Conservation (phyloP, 768 basidiomycete genomes). For the Amanita muscaria region DNA sequence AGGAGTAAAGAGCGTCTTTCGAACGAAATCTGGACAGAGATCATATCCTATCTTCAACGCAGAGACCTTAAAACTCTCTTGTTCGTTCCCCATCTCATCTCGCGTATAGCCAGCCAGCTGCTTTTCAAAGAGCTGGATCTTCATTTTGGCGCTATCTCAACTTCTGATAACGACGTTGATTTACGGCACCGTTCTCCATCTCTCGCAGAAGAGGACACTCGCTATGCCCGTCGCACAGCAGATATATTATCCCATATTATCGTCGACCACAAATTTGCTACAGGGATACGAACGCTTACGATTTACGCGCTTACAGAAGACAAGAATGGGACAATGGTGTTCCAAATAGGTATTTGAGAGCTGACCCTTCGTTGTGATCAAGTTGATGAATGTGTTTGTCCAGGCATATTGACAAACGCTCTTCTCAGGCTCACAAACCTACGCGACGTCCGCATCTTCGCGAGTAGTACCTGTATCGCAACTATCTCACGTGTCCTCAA, state of each 20-base stretch:
- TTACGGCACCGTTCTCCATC: constrained; percentile 13
- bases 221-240: constrained; percentile 57
- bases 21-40: constrained; percentile 64
- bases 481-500: constrained; percentile 48
- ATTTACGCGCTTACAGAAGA: constrained; percentile 47
- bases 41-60: constrained; percentile 51
- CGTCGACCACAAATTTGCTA: constrained; percentile 49
- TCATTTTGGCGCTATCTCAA: constrained; percentile 38
- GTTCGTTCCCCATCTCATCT: constrained; percentile 56
- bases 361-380: background rate
- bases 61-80: constrained; percentile 59
- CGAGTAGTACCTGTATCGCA: constrained; percentile 42
- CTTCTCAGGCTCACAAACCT: constrained; percentile 55
- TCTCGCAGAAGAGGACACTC: constrained; percentile 30
- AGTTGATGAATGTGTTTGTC: background rate
- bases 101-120: constrained; percentile 58
- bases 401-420: constrained; percentile 64
- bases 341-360: constrained; percentile 47
- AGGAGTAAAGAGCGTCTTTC: constrained; percentile 47
- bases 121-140: constrained; percentile 59
- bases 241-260: constrained; percentile 65
- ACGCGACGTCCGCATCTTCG: constrained; percentile 52
- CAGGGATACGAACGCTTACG: constrained; percentile 45
- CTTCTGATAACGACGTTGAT: constrained; percentile 12
- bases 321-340: constrained; percentile 43